Conservation (phyloP, 345 rosid genomes). For the Abelmoschus esculentus region DNA sequence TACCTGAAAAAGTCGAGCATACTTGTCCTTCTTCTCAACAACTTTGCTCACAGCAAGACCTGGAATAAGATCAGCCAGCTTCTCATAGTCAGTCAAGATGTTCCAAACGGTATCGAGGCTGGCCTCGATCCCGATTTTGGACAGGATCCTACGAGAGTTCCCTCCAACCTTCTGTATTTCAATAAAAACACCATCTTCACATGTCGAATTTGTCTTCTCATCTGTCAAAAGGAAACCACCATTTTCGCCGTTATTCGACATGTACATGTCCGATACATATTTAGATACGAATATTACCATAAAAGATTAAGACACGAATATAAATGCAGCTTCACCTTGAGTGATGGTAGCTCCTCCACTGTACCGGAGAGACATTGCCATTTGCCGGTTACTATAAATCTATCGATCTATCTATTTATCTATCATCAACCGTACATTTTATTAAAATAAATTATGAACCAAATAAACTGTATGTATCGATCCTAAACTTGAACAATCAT, state of each 20-base stretch:
- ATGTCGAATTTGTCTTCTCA: constrained; percentile 22
- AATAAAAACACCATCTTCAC: constrained; percentile 46
- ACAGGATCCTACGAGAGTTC: constrained; percentile 62
- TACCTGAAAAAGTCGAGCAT: constrained; percentile 76
- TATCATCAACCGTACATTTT: neutral
- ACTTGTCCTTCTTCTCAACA: constrained; percentile 66
- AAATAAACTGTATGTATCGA: too few species aligned
- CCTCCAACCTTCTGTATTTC: constrained; percentile 55
- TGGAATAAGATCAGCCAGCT: constrained; percentile 66
- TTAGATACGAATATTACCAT: too few species aligned
- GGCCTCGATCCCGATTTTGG: constrained; percentile 62
- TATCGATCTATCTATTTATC: neutral
- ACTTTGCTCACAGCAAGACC: constrained; percentile 74
- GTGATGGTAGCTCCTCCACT: neutral
- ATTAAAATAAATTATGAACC: neutral
- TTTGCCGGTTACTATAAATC: neutral
- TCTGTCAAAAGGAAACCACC: constrained; percentile 24
- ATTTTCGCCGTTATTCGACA: neutral
- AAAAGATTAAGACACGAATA: neutral
- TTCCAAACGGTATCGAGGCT: constrained; percentile 68
- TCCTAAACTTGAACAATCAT: too few species aligned
- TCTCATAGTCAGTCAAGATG: constrained; percentile 75
- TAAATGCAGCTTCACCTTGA: neutral
- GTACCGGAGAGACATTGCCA: neutral
- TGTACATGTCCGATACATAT: too few species aligned